These are phyloP conservation scores for Alnus rubra DNA, from an alignment of 306 rosid genomes.

Conservation along the genomic window DNA sequence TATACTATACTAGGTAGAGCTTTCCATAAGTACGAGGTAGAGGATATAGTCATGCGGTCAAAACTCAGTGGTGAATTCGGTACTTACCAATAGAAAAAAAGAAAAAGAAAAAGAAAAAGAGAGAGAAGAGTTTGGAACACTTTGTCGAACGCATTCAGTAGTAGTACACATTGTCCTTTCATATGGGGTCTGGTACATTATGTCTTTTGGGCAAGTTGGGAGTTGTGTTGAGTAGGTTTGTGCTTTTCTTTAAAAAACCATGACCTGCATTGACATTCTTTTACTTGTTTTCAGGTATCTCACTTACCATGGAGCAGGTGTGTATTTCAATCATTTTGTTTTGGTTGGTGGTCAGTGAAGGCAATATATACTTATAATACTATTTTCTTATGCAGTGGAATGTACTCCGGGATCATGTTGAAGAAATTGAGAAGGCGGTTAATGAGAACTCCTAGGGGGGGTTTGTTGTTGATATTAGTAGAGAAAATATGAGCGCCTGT, in stretches of 20 bases:
- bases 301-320: conserved; percentile 91
- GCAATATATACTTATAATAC: background rate
- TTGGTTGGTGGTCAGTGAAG: background rate
- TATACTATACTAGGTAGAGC: too few relatives aligned
- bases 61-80: too few relatives aligned
- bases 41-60: too few relatives aligned
- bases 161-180: background rate
- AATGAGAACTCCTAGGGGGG: conserved; percentile 39
- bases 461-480: conserved; percentile 23
- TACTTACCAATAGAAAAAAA: background rate
- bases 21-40: too few relatives aligned
- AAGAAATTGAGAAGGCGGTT: conserved; percentile 73
- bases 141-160: background rate
- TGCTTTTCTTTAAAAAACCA: background rate
- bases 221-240: background rate
- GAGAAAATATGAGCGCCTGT: conserved; percentile 13
- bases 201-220: background rate
- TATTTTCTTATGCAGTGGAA: conserved; percentile 71
- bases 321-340: conserved; percentile 4
- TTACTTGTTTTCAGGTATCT: conserved; percentile 68
- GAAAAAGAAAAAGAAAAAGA: background rate
- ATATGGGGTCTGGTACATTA: background rate
- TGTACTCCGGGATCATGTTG: conserved; percentile 63
- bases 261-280: conserved; percentile 34
- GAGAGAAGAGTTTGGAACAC: background rate